phyloP scores from a whole-genome alignment of 139 green algal genomes.

The Ulvella scutata region DNA sequence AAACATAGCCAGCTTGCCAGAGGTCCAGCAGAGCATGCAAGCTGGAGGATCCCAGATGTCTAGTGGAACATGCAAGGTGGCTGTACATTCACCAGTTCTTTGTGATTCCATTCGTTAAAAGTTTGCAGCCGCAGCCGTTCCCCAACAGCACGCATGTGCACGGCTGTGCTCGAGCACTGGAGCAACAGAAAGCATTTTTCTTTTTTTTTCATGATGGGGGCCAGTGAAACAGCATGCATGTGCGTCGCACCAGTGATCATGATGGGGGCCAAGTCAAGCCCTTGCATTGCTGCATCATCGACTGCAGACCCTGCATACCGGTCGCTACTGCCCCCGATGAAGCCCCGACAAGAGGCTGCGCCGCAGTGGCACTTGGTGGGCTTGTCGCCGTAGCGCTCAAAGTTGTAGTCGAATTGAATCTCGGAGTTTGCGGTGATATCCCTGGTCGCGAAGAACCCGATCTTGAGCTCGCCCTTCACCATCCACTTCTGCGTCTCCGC shows the following conservation, averaged over 20 bases:
- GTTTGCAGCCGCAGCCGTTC: too few species aligned
- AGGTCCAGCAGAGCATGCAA: too few species aligned
- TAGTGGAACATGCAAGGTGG: too few species aligned
- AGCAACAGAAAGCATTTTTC: too few species aligned
- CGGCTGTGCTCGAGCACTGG: too few species aligned
- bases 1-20: too few species aligned
- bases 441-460: slow-evolving; percentile 76
- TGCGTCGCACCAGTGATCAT: slow-evolving; percentile 34
- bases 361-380: slow-evolving; percentile 51
- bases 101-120: too few species aligned
- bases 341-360: slow-evolving; percentile 42
- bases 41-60: too few species aligned
- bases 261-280: slow-evolving; percentile 52
- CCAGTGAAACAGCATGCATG: too few species aligned
- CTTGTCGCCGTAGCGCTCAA: slow-evolving; percentile 89
- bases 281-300: background rate
- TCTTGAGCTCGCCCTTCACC: slow-evolving; percentile 85
- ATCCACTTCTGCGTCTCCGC: slow-evolving; percentile 98
- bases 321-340: slow-evolving; percentile 58
- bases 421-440: slow-evolving; percentile 54
- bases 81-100: too few species aligned
- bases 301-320: slow-evolving; percentile 15
- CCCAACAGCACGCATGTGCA: too few species aligned
- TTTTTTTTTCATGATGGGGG: too few species aligned
- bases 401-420: slow-evolving; percentile 99